These are phyloP conservation scores for Claviceps monticola DNA, from an alignment of 2,329 filamentous ascomycete species.

Conservation along the genomic window DNA sequence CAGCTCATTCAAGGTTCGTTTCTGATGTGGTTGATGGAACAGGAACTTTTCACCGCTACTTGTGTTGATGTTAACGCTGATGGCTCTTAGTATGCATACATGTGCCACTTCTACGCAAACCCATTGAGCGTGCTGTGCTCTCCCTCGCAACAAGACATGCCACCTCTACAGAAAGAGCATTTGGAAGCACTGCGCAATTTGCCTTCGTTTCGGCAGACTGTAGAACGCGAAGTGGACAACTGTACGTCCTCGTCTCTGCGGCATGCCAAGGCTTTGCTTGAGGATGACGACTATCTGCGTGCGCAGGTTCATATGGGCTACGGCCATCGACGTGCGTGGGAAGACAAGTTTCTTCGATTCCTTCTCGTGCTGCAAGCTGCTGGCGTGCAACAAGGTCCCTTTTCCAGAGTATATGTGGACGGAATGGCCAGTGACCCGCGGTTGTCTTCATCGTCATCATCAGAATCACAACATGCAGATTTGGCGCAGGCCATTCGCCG, in stretches of 20 bases:
- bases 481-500: slow-evolving; percentile 46
- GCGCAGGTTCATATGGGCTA: slow-evolving; percentile 22
- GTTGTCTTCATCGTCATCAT: slow-evolving; percentile 17
- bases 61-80: background rate
- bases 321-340: slow-evolving; percentile 20
- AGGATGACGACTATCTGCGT: slow-evolving; percentile 44
- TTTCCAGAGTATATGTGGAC: slow-evolving; percentile 45
- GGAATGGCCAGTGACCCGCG: slow-evolving; percentile 43
- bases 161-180: slow-evolving; percentile 42
- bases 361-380: slow-evolving; percentile 31
- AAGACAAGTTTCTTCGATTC: slow-evolving; percentile 33
- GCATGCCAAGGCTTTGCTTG: slow-evolving; percentile 33
- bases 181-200: slow-evolving; percentile 54
- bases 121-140: slow-evolving; percentile 51
- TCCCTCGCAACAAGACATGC: slow-evolving; percentile 12
- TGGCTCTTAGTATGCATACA: slow-evolving; percentile 56
- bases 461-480: slow-evolving; percentile 29
- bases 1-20: slow-evolving; percentile 49
- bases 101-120: slow-evolving; percentile 77
- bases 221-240: slow-evolving; percentile 34
- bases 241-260: slow-evolving; percentile 30
- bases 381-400: slow-evolving; percentile 24
- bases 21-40: background rate
- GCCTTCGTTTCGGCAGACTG: slow-evolving; percentile 48
- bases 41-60: background rate